Evolutionary conservation across 2,329 filamentous ascomycete species (phyloP).

Genomic region (Ophiostoma sp.): DNA sequence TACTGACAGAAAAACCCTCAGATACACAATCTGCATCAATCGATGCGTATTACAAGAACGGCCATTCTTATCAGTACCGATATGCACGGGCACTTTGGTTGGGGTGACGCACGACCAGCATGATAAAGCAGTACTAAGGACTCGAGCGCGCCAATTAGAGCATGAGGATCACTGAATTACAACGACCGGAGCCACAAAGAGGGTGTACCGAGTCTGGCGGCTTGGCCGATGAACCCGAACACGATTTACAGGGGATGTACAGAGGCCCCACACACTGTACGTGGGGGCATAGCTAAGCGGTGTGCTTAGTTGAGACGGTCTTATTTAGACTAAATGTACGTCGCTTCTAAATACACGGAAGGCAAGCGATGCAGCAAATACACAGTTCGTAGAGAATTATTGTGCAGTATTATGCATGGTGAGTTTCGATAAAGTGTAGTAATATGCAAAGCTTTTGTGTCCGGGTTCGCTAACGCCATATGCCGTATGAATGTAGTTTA

Average conservation of each 20-base stretch:
- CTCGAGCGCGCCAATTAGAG: neutral
- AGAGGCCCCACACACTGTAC: neutral
- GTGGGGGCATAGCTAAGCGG: neutral
- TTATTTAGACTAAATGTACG: neutral
- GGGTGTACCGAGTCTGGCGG: neutral
- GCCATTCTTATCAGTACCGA: neutral
- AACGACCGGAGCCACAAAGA: neutral
- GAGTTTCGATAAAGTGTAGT: neutral
- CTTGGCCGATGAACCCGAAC: slow-evolving; percentile 3
- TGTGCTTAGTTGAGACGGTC: neutral
- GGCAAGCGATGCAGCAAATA: neutral
- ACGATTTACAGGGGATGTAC: neutral
- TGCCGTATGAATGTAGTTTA: neutral
- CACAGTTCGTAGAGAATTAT: neutral
- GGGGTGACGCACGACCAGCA: slow-evolving; percentile 2
- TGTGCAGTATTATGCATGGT: neutral
- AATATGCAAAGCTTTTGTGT: neutral
- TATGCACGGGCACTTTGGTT: neutral
- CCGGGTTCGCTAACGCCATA: neutral
- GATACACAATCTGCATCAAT: neutral
- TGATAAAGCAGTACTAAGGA: neutral
- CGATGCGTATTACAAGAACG: neutral
- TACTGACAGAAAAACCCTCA: neutral
- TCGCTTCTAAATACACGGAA: no score
- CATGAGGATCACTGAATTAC: neutral